Percentiles rank a stretch among this genome's conserved stretches.
phyloP scores from a whole-genome alignment of 2,329 filamentous ascomycete species.

The Alternaria brassicicola region DNA sequence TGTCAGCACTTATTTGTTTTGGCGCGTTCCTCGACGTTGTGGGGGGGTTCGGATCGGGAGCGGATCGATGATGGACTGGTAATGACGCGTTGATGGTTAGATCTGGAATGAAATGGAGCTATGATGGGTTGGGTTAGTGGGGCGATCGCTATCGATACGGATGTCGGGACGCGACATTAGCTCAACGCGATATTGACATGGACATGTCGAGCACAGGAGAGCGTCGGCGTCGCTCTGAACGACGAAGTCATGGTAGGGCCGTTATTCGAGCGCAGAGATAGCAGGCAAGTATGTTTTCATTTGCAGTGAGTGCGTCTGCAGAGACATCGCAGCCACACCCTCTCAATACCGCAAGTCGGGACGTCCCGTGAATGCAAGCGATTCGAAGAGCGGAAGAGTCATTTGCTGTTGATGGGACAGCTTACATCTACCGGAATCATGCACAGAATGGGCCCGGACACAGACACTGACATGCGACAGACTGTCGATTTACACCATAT shows the following conservation, averaged over 20 bases:
- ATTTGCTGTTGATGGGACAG: background rate
- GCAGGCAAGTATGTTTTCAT: background rate
- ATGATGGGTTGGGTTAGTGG: background rate
- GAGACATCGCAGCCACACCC: background rate
- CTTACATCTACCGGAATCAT: background rate
- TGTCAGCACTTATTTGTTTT: constrained; percentile 30
- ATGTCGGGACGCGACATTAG: background rate
- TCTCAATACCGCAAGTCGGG: background rate
- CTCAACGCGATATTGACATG: background rate
- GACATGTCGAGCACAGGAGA: background rate
- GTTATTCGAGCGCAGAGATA: background rate
- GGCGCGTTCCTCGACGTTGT: constrained; percentile 10
- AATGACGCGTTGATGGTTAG: constrained; percentile 29
- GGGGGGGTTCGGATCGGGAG: constrained; percentile 18
- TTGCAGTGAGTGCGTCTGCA: background rate
- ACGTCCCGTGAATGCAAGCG: background rate
- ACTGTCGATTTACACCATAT: background rate
- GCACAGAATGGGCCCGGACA: background rate
- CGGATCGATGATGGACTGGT: constrained; percentile 14
- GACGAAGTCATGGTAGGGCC: background rate
- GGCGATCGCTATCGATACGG: background rate
- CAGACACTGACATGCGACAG: background rate
- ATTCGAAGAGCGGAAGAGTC: background rate
- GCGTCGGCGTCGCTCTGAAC: background rate
- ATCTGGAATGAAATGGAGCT: background rate